Conservation (phyloP, 83 land plant species). For the Larix sibirica region DNA sequence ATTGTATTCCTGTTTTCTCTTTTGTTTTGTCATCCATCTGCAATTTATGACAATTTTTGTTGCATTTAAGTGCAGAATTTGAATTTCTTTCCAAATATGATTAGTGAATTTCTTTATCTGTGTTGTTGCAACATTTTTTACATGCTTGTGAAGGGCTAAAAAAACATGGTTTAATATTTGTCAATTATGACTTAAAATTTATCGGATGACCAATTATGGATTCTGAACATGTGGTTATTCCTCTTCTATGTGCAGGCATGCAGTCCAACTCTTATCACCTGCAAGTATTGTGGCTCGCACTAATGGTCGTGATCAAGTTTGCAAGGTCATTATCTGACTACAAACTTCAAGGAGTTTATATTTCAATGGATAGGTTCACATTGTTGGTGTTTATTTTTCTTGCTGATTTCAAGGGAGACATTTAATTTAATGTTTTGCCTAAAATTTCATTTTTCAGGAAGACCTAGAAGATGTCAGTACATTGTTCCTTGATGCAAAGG, state of each 20-base stretch:
- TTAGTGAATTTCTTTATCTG: not conserved
- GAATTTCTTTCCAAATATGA: not conserved
- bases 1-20: not conserved
- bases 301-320: constrained; percentile 88
- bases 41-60: not conserved
- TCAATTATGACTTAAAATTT: too few relatives aligned
- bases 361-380: not conserved
- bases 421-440: not conserved
- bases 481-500: constrained; percentile 92
- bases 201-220: too few relatives aligned
- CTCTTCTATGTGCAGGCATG: constrained; percentile 61
- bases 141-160: not conserved
- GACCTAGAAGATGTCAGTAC: constrained; percentile 82
- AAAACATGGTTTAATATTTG: too few relatives aligned
- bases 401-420: not conserved
- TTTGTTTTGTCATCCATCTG: not conserved
- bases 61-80: not conserved
- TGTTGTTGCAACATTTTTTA: not conserved
- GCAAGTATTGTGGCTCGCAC: constrained; percentile 86
- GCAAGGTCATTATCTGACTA: constrained; percentile 58
- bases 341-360: not conserved
- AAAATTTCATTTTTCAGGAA: constrained; percentile 44
- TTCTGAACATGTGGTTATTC: too few relatives aligned
- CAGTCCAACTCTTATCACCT: constrained; percentile 91
- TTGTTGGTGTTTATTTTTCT: not conserved